Evolutionary conservation across 1,284 basidiomycete species (phyloP), one percentile per base, ranked within the genome.

Genomic region (Lignosus rhinocerotis): DNA sequence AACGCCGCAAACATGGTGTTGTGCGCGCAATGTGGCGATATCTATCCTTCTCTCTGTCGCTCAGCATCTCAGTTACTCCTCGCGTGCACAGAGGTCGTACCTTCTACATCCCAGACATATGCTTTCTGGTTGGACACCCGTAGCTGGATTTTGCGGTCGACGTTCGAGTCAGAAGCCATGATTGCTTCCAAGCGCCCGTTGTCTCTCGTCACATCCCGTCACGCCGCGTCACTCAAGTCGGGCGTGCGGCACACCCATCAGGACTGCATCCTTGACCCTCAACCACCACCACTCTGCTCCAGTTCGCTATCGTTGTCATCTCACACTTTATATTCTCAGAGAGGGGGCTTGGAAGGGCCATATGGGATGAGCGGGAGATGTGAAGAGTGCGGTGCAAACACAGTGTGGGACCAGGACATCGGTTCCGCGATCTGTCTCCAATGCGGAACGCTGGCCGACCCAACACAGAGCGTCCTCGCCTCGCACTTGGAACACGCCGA

Each of bases 1-100:
- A 51, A 94, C 79, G 38, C 96, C 96, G 66, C 90, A 94, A 48
- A 98, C 83, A 60, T 83, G 87, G 72, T 97, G 87, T 61, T 86
- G 75, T 36, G 90, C 85, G 47, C 96, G 90, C 6, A 97, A 74
- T 3, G 76, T 81, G 11, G 87, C 86, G 63, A 94, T 87, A 70
- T 93, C 94, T 94, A 68, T 60, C 43, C 66, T 75, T 75, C 56
- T 64, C 51, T 62, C 51, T 58, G 51, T 44, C 53, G 39, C 30
- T 61, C 53, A 55, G 58, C 53, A 25, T 10, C n/a, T 12, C 38
- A 50, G 52, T 61, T 30, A 25, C 30, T 3, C 59, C 52, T 36
- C 32, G 36, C 39, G 45, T 11, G 57, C 58, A 25, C 11, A 10
- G 8, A 21, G 34, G 41, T 51, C 73, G 62, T 67, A 90, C 91